Percentiles rank a stretch among this genome's conserved stretches.
Evolutionary conservation across 768 basidiomycete species (phyloP).

Genomic region (Suillus clintonianus): DNA sequence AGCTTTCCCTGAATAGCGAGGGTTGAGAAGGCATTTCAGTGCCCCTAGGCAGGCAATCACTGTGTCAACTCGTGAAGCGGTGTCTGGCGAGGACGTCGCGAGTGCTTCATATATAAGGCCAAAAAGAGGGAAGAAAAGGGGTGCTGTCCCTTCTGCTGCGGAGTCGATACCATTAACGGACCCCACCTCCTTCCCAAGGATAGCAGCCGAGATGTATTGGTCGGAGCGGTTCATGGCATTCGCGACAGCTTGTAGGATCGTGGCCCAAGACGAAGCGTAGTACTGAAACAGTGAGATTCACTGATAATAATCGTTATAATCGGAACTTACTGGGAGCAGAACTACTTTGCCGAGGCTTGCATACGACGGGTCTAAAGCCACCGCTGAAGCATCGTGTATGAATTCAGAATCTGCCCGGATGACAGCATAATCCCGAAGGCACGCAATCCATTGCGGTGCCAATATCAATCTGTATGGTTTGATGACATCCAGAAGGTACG

Average conservation of each 20-base stretch:
- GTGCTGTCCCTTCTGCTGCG: slow-evolving; percentile 60
- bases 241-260: slow-evolving; percentile 84
- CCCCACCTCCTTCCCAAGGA: slow-evolving; percentile 61
- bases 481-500: slow-evolving; percentile 79
- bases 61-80: slow-evolving; percentile 46
- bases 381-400: slow-evolving; percentile 71
- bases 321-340: slow-evolving; percentile 73
- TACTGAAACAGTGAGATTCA: slow-evolving; percentile 54
- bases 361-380: slow-evolving; percentile 79
- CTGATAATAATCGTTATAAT: neutral
- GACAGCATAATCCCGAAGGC: slow-evolving; percentile 89
- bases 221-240: slow-evolving; percentile 74
- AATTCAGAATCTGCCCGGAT: slow-evolving; percentile 89
- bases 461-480: slow-evolving; percentile 76
- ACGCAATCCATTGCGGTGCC: slow-evolving; percentile 84
- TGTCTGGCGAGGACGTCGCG: slow-evolving; percentile 62
- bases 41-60: slow-evolving; percentile 71
- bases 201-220: slow-evolving; percentile 69
- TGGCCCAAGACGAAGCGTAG: slow-evolving; percentile 79
- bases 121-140: slow-evolving; percentile 87
- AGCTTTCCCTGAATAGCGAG: slow-evolving; percentile 79
- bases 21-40: slow-evolving; percentile 76
- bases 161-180: slow-evolving; percentile 20
- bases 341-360: slow-evolving; percentile 90
- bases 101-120: slow-evolving; percentile 94